A percentile compares a stretch with the other conserved stretches of the same genome.
These are phyloP conservation scores for Anthracocystis panici-leucophaei DNA, from an alignment of 1,284 basidiomycete genomes.

Conservation along the genomic window DNA sequence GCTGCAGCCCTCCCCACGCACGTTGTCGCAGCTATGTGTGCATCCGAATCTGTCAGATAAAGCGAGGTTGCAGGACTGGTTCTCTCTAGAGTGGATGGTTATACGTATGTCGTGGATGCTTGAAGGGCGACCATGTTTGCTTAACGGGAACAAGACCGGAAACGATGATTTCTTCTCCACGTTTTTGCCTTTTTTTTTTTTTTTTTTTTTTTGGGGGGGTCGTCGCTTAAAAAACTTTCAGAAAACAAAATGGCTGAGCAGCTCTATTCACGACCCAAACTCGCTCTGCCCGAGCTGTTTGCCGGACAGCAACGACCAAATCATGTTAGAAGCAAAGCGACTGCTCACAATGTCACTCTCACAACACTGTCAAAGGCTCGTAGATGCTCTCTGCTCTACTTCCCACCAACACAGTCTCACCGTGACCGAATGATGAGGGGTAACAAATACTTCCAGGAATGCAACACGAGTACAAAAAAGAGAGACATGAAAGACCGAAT, in stretches of 20 bases:
- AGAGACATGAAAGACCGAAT: background rate
- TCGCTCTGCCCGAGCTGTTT: background rate
- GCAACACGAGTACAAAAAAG: conserved; percentile 4
- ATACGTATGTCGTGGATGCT: background rate
- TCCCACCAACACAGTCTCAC: background rate
- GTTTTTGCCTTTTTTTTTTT: conserved; percentile 12
- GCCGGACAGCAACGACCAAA: conserved; percentile 2
- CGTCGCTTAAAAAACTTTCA: background rate
- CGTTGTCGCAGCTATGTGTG: background rate
- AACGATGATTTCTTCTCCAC: conserved; percentile 2
- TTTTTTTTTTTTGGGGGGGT: too few species aligned
- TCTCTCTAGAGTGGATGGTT: background rate
- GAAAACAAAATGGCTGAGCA: background rate
- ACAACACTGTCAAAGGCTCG: background rate
- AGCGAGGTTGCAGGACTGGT: background rate
- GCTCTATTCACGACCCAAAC: background rate
- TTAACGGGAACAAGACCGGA: conserved; percentile 43
- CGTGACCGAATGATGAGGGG: background rate
- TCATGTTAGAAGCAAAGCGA: too few species aligned
- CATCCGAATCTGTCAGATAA: conserved; percentile 2
- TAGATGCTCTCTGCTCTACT: background rate
- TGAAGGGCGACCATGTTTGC: conserved; percentile 17
- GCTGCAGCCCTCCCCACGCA: background rate
- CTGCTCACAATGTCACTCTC: background rate
- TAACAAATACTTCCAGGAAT: background rate